Evolutionary conservation across 768 basidiomycete species (phyloP).

Genomic region (Pisolithus sp.): DNA sequence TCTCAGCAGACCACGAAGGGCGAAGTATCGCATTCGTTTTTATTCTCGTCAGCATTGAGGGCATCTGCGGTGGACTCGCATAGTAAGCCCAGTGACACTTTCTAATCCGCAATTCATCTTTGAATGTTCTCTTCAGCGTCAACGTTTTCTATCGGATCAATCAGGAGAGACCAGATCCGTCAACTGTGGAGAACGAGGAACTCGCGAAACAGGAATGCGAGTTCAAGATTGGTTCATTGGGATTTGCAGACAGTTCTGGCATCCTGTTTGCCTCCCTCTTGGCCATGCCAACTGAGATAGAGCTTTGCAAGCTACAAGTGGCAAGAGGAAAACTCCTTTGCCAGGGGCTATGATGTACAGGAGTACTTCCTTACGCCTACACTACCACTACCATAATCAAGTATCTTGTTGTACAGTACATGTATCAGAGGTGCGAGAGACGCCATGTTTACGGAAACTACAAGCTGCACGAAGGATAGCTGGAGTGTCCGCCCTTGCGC

Average conservation of each 20-base stretch:
- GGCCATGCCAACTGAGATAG: slow-evolving; percentile 51
- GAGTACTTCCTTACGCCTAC: too few species aligned
- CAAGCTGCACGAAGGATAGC: not conserved
- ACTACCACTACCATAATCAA: not conserved
- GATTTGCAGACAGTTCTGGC: slow-evolving; percentile 76
- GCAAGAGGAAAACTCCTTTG: slow-evolving; percentile 67
- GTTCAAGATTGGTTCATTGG: slow-evolving; percentile 87
- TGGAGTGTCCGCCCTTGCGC: too few species aligned
- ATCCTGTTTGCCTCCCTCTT: slow-evolving; percentile 42
- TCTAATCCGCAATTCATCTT: slow-evolving; percentile 1
- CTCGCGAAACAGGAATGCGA: slow-evolving; percentile 71
- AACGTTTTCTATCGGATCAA: slow-evolving; percentile 84
- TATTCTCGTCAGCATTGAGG: slow-evolving; percentile 77
- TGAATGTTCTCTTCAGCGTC: slow-evolving; percentile 46
- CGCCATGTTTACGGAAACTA: not conserved
- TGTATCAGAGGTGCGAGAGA: not conserved
- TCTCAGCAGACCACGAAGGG: slow-evolving; percentile 38
- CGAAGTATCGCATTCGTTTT: slow-evolving; percentile 62
- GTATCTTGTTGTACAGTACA: too few species aligned
- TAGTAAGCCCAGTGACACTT: slow-evolving; percentile 53
- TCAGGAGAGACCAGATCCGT: slow-evolving; percentile 53
- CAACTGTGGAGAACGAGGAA: slow-evolving; percentile 44
- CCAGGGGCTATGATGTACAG: slow-evolving; percentile 40
- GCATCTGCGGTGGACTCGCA: slow-evolving; percentile 86
- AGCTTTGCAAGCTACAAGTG: slow-evolving; percentile 69